Evolutionary conservation across 1,139 yeast genomes (phyloP), one percentile per base, ranked within the genome.

Genomic region (Hansenula lynferdii): DNA sequence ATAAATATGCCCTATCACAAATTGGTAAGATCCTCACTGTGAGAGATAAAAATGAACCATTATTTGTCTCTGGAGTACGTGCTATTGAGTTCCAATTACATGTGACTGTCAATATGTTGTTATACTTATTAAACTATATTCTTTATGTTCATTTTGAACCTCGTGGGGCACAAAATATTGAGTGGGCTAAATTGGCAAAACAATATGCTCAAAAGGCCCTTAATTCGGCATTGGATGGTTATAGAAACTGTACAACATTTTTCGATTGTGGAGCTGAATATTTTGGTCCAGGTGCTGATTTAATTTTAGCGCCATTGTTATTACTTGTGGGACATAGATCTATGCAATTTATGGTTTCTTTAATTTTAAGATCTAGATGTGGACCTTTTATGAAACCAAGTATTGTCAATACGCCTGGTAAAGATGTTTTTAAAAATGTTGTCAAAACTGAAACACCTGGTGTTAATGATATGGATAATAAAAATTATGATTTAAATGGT

Each of bases 291-390:
- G 64, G 66, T 26, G 58, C 65, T 8, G 74, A 70, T 42, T 58
- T 72, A 41, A 51, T 70, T 6, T 43, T 70, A 11, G 61, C 71
- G 16, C 77, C 77, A n/a, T 64, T 62, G 40, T 57, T 72, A 49
- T 52, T 73, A 49, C 66, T 72, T 36, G 59, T 70, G 26, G 75
- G 75, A 36, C 77, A 72, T 45, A 59, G 78, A 44, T 69, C 77
- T 4, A 61, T 70, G 48, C 77, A 72, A 45, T 72, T 72, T 46
- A 58, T 73, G 54, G 72, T 73, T n/a, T 72, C 77, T 27, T 51
- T 73, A 46, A 65, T 72, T 26, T 47, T 72, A 36, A 61, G 78
- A 53, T 63, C 67, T 2, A 60, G 65, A 49, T 64, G 69, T 54
- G 70, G 70, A 1, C 69, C 69, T n/a, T 54, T 64, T 41, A 61